Conservation (phyloP, 768 basidiomycete genomes). For the Podaxis sp. region DNA sequence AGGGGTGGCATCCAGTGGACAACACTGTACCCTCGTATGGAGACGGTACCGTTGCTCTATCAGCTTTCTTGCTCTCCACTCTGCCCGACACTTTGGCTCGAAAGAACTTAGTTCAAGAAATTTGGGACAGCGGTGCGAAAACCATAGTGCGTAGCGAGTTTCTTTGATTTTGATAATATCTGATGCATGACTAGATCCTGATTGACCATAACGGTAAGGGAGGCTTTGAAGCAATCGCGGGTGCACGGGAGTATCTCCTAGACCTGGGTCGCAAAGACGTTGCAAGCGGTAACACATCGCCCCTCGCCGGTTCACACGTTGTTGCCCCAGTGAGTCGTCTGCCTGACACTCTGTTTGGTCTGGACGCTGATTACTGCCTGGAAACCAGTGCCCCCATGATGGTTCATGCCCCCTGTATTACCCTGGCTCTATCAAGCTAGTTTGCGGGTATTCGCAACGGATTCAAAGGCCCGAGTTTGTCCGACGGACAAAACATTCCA, state of each 20-base stretch:
- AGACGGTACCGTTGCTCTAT: slow-evolving; percentile 61
- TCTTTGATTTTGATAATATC: neutral
- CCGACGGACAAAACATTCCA: slow-evolving; percentile 83
- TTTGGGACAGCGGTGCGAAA: slow-evolving; percentile 91
- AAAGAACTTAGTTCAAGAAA: slow-evolving; percentile 67
- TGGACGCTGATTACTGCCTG: neutral
- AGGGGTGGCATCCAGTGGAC: slow-evolving; percentile 48
- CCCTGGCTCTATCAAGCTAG: slow-evolving; percentile 44
- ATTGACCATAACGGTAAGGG: slow-evolving; percentile 76
- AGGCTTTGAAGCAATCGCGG: slow-evolving; percentile 77
- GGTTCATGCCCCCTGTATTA: slow-evolving; percentile 71
- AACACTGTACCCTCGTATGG: slow-evolving; percentile 37
- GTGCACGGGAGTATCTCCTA: slow-evolving; percentile 73
- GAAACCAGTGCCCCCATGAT: slow-evolving; percentile 83
- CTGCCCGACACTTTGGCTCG: slow-evolving; percentile 56
- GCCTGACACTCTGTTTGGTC: neutral
- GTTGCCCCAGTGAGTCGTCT: slow-evolving; percentile 69
- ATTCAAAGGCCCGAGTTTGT: slow-evolving; percentile 84
- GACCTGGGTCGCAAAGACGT: slow-evolving; percentile 54
- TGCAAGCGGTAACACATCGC: slow-evolving; percentile 29
- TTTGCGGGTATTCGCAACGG: slow-evolving; percentile 86
- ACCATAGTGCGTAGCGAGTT: slow-evolving; percentile 50
- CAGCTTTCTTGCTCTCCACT: slow-evolving; percentile 83
- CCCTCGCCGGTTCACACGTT: slow-evolving; percentile 66
- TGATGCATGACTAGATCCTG: slow-evolving; percentile 49